These are phyloP conservation scores for Phragmites australis DNA, from an alignment of 176 grass and related monocot species.

Conservation along the genomic window DNA sequence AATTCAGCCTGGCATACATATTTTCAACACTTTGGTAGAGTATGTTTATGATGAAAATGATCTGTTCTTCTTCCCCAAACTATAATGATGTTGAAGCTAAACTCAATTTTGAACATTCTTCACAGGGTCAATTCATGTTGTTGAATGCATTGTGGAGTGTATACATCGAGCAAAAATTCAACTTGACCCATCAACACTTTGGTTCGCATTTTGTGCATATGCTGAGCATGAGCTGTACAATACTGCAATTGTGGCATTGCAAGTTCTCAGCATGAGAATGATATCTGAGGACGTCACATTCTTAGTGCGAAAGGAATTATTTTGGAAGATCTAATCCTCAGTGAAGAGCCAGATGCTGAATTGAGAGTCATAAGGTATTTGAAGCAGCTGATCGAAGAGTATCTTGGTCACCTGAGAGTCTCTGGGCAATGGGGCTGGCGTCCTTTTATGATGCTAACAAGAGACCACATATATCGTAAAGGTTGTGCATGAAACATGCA, in stretches of 20 bases:
- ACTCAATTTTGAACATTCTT: conserved; percentile 38
- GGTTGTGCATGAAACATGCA: neutral
- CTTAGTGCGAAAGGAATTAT: conserved; percentile 50
- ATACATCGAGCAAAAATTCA: conserved; percentile 59
- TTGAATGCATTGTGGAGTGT: conserved; percentile 67
- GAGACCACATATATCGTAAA: conserved; percentile 36
- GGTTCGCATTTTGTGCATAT: conserved; percentile 63
- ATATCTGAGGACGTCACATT: conserved; percentile 54
- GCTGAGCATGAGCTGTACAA: conserved; percentile 53
- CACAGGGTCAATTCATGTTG: conserved; percentile 70
- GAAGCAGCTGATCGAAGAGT: conserved; percentile 49
- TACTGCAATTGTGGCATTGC: conserved; percentile 74
- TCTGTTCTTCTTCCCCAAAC: neutral
- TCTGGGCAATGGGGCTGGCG: conserved; percentile 72
- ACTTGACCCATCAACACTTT: conserved; percentile 66
- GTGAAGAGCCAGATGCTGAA: conserved; percentile 74
- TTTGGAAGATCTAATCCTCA: conserved; percentile 72
- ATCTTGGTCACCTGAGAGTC: conserved; percentile 70
- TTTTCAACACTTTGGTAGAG: conserved; percentile 75
- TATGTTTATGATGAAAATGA: conserved; percentile 23
- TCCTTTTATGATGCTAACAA: conserved; percentile 52
- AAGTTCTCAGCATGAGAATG: conserved; percentile 77
- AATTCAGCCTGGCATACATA: conserved; percentile 49
- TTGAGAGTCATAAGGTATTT: conserved; percentile 56
- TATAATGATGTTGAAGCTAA: conserved; percentile 21